phyloP scores from a whole-genome alignment of 257 asterid genomes.

The Gentiana straminea region DNA sequence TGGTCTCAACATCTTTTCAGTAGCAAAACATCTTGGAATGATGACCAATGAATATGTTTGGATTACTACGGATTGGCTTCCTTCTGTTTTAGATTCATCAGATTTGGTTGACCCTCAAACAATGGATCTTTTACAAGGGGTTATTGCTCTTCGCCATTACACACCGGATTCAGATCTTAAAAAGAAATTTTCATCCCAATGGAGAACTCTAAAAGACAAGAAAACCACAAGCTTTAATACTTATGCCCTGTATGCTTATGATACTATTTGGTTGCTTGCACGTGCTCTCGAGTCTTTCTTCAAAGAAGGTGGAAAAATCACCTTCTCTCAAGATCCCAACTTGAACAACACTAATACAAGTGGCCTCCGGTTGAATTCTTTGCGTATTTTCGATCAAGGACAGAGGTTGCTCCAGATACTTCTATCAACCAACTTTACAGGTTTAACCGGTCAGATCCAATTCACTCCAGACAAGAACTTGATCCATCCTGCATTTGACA shows the following conservation, averaged over 20 bases:
- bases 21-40: slow-evolving; percentile 60
- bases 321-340: slow-evolving; percentile 45
- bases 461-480: slow-evolving; percentile 47
- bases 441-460: slow-evolving; percentile 45
- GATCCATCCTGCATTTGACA: slow-evolving; percentile 49
- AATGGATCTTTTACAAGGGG: slow-evolving; percentile 46
- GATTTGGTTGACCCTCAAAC: slow-evolving; percentile 19
- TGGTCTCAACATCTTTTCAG: slow-evolving; percentile 42
- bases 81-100: slow-evolving; percentile 43
- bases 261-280: slow-evolving; percentile 62
- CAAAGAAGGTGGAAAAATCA: slow-evolving; percentile 30
- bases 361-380: slow-evolving; percentile 25
- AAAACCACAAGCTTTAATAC: slow-evolving; percentile 32
- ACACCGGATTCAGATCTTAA: slow-evolving; percentile 46
- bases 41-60: slow-evolving; percentile 58
- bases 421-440: slow-evolving; percentile 32
- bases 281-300: slow-evolving; percentile 48
- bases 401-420: slow-evolving; percentile 39
- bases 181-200: slow-evolving; percentile 24
- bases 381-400: slow-evolving; percentile 55
- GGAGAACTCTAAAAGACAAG: slow-evolving; percentile 28
- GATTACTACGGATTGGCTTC: slow-evolving; percentile 82
- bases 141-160: slow-evolving; percentile 51
- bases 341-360: slow-evolving; percentile 16
- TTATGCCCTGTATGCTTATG: slow-evolving; percentile 63